phyloP scores from a whole-genome alignment of 2,329 filamentous ascomycete species.

The Fonsecaea erecta region DNA sequence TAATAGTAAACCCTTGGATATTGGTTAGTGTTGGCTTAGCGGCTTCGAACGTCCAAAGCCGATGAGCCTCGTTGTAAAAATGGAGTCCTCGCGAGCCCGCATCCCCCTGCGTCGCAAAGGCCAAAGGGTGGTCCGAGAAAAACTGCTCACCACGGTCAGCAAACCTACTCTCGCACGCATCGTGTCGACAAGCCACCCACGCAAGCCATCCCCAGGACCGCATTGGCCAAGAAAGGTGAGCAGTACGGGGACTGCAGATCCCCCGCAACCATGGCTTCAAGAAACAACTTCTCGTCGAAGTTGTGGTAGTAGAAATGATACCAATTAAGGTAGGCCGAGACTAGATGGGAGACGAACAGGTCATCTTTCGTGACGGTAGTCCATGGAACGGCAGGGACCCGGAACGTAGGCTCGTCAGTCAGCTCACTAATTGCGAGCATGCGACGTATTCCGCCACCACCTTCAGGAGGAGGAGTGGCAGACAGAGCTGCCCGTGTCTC shows the following conservation, averaged over 20 bases:
- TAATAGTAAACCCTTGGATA: constrained; percentile 45
- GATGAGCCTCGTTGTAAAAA: constrained; percentile 46
- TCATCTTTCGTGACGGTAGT: constrained; percentile 42
- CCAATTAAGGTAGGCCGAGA: constrained; percentile 44
- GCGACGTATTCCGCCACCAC: constrained; percentile 10
- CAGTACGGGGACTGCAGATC: constrained; percentile 40
- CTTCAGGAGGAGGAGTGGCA: constrained; percentile 20
- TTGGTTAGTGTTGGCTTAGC: constrained; percentile 43
- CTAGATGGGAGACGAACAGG: constrained; percentile 42
- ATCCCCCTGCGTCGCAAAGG: constrained; percentile 40
- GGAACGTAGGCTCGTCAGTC: constrained; percentile 17
- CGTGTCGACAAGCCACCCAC: constrained; percentile 13
- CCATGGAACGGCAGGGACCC: constrained; percentile 37
- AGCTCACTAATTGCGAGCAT: constrained; percentile 26
- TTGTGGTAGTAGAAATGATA: constrained; percentile 40
- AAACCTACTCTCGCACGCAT: background rate
- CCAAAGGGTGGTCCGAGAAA: constrained; percentile 45
- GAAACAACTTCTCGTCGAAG: constrained; percentile 42
- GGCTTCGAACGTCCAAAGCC: constrained; percentile 45
- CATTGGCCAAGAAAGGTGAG: constrained; percentile 45
- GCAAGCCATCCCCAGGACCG: constrained; percentile 39
- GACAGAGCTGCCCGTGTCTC: constrained; percentile 18
- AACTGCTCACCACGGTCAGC: constrained; percentile 36
- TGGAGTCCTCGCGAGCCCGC: constrained; percentile 41
- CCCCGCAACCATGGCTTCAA: constrained; percentile 40